Evolutionary conservation across 2,329 filamentous ascomycete species (phyloP).

Genomic region (Monosporascus cannonballus): DNA sequence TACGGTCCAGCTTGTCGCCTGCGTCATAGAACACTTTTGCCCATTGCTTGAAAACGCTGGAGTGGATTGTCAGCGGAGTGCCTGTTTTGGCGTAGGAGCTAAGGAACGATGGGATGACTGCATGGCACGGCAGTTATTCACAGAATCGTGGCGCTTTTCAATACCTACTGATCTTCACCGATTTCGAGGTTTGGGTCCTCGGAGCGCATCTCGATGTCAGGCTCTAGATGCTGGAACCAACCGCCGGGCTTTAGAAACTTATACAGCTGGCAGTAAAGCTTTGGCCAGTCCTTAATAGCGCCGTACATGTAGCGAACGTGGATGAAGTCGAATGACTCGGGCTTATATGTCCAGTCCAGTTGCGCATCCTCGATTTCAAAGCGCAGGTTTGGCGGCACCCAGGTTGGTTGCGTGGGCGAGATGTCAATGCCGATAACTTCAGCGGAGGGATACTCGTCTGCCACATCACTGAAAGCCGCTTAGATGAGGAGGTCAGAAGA

Average conservation of each 20-base stretch:
- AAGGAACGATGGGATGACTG: neutral
- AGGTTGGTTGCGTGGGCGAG: conserved; percentile 15
- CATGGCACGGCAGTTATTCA: neutral
- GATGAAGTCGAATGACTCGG: conserved; percentile 12
- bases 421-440: conserved; percentile 21
- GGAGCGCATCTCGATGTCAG: conserved; percentile 6
- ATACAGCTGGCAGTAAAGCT: conserved; percentile 13
- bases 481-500: neutral
- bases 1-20: no score
- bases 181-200: conserved; percentile 14
- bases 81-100: no score
- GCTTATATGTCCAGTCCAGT: conserved; percentile 9
- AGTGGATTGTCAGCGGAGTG: no score
- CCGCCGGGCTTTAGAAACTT: conserved; percentile 8
- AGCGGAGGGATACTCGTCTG: conserved; percentile 8
- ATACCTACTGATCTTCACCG: neutral
- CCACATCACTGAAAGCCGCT: conserved; percentile 8
- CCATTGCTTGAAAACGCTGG: no score
- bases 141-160: neutral
- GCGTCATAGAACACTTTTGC: no score
- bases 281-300: conserved; percentile 15
- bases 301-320: conserved; percentile 15
- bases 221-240: conserved; percentile 12
- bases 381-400: conserved; percentile 13
- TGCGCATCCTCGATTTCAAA: conserved; percentile 17